Conservation (phyloP, 129 eudicot genomes). For the Arctium lappa region DNA sequence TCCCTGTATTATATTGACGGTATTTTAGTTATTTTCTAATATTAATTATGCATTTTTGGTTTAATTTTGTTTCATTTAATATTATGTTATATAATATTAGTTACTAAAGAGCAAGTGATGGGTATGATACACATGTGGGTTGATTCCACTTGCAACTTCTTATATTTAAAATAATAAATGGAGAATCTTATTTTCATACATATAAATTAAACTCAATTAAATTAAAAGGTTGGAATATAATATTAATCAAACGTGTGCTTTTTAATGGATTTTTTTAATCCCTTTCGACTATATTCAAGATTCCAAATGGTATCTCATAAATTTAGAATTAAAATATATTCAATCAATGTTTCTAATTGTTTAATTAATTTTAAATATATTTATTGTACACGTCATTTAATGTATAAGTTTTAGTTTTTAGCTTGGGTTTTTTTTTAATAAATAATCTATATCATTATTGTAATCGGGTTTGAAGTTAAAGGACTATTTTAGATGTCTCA, state of each 20-base stretch:
- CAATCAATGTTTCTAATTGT: neutral
- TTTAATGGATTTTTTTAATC: neutral
- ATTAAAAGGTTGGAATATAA: neutral
- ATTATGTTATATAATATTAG: neutral
- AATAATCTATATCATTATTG: too few relatives aligned
- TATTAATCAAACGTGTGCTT: conserved; percentile 12
- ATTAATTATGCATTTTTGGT: too few relatives aligned
- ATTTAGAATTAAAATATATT: neutral
- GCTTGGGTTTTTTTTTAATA: neutral
- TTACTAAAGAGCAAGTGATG: neutral
- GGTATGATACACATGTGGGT: neutral
- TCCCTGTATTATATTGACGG: too few relatives aligned
- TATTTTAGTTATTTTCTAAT: too few relatives aligned
- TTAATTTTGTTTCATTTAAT: too few relatives aligned
- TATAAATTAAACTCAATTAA: neutral
- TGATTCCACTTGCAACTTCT: neutral
- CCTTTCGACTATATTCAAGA: neutral
- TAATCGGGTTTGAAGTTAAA: too few relatives aligned
- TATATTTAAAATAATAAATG: neutral
- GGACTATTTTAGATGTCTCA: too few relatives aligned
- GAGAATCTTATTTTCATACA: neutral
- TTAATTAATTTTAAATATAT: neutral
- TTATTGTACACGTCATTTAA: neutral
- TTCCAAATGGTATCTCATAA: neutral
- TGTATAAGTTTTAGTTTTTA: neutral